These are phyloP conservation scores for Forsythia suspensa DNA, from an alignment of 257 asterid species.

Conservation along the genomic window DNA sequence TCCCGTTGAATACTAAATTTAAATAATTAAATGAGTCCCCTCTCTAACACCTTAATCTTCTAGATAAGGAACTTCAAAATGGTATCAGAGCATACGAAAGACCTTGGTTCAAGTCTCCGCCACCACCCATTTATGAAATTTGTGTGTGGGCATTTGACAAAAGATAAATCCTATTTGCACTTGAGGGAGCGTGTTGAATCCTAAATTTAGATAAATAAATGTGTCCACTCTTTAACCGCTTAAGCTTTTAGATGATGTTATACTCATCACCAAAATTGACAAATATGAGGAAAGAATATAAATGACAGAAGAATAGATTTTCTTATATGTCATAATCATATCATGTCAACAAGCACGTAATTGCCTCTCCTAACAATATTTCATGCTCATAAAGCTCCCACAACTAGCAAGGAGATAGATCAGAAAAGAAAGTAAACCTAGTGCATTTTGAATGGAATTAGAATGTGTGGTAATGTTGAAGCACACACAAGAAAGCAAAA, in stretches of 20 bases:
- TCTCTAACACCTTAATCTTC: background rate
- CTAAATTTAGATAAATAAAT: background rate
- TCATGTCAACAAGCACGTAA: background rate
- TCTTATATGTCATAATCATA: background rate
- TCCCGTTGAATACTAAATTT: background rate
- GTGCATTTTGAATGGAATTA: background rate
- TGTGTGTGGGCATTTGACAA: background rate
- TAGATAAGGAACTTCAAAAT: background rate
- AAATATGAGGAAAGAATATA: background rate
- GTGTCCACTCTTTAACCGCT: background rate
- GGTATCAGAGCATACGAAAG: background rate
- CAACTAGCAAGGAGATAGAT: background rate
- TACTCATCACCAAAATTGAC: background rate
- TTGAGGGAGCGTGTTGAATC: background rate
- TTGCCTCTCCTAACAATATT: background rate
- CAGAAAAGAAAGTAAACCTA: background rate
- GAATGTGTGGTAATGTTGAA: background rate
- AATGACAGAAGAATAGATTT: background rate
- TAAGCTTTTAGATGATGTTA: background rate
- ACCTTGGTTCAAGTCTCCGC: background rate
- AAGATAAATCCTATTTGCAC: background rate
- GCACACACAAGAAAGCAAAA: constrained; percentile 13
- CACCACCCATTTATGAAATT: background rate
- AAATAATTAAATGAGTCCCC: background rate
- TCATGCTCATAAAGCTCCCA: constrained; percentile 2